phyloP scores from a whole-genome alignment of 768 basidiomycete species.

The Amanita exitialis region DNA sequence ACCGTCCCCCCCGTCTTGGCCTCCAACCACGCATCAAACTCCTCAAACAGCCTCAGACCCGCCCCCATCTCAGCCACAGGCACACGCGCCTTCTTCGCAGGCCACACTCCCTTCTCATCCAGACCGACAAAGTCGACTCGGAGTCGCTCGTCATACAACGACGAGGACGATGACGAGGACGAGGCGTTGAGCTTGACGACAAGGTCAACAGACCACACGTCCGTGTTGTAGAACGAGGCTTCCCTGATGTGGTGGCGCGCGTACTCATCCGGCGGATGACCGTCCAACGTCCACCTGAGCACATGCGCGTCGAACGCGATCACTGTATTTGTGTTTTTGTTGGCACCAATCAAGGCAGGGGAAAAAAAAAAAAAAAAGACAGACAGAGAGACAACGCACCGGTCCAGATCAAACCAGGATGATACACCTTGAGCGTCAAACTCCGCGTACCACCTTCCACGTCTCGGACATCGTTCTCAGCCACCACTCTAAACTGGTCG shows the following conservation, averaged over 20 bases:
- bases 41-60: slow-evolving; percentile 67
- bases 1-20: slow-evolving; percentile 51
- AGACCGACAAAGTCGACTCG: slow-evolving; percentile 63
- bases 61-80: slow-evolving; percentile 29
- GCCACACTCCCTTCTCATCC: slow-evolving; percentile 81
- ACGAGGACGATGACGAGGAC: slow-evolving; percentile 45
- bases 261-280: slow-evolving; percentile 65
- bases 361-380: slow-evolving; percentile 1
- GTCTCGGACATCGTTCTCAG: slow-evolving; percentile 48
- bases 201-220: slow-evolving; percentile 66
- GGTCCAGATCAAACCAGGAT: slow-evolving; percentile 85
- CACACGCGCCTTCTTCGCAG: slow-evolving; percentile 42
- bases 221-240: slow-evolving; percentile 74
- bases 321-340: slow-evolving; percentile 26
- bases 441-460: slow-evolving; percentile 51
- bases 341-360: not conserved
- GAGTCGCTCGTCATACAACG: not conserved
- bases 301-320: slow-evolving; percentile 91
- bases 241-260: slow-evolving; percentile 88
- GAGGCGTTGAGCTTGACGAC: slow-evolving; percentile 42
- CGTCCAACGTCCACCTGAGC: slow-evolving; percentile 72
- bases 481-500: slow-evolving; percentile 41
- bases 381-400: slow-evolving; percentile 41
- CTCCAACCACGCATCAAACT: slow-evolving; percentile 20
- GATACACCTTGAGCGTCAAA: slow-evolving; percentile 58